Conservation (phyloP, 441 rosid genomes). For the Bocquillonia castaneifolia region DNA sequence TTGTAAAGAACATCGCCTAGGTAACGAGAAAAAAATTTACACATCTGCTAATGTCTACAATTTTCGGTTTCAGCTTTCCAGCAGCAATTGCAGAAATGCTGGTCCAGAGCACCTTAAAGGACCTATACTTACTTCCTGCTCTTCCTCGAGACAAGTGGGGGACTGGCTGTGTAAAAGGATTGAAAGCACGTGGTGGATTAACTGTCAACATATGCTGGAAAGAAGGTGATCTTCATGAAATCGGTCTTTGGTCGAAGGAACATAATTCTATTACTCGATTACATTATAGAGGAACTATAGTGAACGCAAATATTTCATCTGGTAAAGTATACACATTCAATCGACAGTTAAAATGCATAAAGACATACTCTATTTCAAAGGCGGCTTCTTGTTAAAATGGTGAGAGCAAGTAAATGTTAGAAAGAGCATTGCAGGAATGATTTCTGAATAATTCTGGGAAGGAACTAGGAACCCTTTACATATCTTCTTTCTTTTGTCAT, state of each 20-base stretch:
- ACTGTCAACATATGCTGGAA: conserved; percentile 59
- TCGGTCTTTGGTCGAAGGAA: conserved; percentile 42
- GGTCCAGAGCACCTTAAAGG: conserved; percentile 72
- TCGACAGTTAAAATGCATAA: conserved; percentile 31
- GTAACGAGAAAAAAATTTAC: too few species aligned
- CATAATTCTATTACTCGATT: conserved; percentile 27
- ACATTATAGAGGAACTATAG: conserved; percentile 44
- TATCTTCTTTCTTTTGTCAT: neutral
- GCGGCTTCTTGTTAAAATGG: conserved; percentile 18
- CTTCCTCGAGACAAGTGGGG: conserved; percentile 76
- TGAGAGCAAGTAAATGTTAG: conserved; percentile 7
- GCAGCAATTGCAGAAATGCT: conserved; percentile 85
- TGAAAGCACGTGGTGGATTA: conserved; percentile 68
- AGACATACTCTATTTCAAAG: conserved; percentile 19
- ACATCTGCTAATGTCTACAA: neutral
- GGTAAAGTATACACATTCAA: conserved; percentile 48
- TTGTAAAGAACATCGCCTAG: neutral
- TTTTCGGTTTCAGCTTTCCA: conserved; percentile 43
- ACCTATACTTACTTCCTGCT: conserved; percentile 78
- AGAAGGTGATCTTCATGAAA: conserved; percentile 53
- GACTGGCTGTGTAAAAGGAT: conserved; percentile 61
- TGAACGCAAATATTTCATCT: conserved; percentile 30
- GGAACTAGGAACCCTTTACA: conserved; percentile 6
- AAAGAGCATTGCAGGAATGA: neutral
- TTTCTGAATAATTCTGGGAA: conserved; percentile 6